phyloP scores from a whole-genome alignment of 2,329 filamentous ascomycete species.

The Tothia fuscella region DNA sequence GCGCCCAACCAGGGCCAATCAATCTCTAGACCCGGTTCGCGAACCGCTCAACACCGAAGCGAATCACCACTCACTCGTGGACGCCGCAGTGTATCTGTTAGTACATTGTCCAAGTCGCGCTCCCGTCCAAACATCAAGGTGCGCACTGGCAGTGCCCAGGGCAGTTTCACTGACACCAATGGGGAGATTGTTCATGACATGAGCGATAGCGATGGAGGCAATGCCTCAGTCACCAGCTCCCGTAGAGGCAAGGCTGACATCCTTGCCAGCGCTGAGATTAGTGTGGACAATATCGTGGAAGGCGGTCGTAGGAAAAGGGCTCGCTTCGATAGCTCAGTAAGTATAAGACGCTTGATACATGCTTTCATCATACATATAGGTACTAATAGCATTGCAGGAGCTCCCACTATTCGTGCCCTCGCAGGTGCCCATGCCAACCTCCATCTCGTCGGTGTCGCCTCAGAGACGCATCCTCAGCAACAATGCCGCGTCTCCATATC shows the following conservation, averaged over 20 bases:
- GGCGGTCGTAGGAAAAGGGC: constrained; percentile 89
- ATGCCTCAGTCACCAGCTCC: constrained; percentile 58
- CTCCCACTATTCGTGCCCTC: constrained; percentile 88
- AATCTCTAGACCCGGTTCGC: constrained; percentile 55
- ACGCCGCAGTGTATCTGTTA: constrained; percentile 66
- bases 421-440: constrained; percentile 86
- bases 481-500: constrained; percentile 61
- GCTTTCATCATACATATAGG: not conserved
- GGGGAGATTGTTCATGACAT: constrained; percentile 38
- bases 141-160: constrained; percentile 48
- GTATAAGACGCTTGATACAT: constrained; percentile 26
- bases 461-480: constrained; percentile 67
- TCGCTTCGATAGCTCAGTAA: constrained; percentile 94
- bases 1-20: constrained; percentile 48
- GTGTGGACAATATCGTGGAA: constrained; percentile 95
- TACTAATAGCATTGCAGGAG: constrained; percentile 48
- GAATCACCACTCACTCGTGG: constrained; percentile 62
- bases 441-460: constrained; percentile 93
- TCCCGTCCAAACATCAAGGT: constrained; percentile 58
- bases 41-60: constrained; percentile 64
- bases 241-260: constrained; percentile 60
- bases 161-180: constrained; percentile 44
- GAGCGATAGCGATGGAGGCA: constrained; percentile 75
- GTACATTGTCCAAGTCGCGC: constrained; percentile 42
- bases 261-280: constrained; percentile 91